Conservation (phyloP, 306 rosid genomes). For the Pachyrhizus erosus region DNA sequence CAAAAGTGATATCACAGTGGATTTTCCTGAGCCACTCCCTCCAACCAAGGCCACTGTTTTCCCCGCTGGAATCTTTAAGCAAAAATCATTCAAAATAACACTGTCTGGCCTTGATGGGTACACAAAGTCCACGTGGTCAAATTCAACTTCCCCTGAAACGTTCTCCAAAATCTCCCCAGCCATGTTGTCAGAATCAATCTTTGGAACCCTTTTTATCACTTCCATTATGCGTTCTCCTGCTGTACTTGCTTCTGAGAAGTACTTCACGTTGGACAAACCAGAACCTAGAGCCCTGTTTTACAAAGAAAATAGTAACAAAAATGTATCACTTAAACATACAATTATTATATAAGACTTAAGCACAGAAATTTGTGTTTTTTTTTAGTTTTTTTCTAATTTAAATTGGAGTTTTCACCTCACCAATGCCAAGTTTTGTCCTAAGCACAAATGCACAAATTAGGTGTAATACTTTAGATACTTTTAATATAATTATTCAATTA, state of each 20-base stretch:
- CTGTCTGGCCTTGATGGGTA: constrained; percentile 91
- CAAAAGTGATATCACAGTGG: constrained; percentile 76
- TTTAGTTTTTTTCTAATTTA: background rate
- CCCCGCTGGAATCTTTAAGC: constrained; percentile 73
- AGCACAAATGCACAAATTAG: background rate
- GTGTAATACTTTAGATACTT: background rate
- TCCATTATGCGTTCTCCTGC: constrained; percentile 82
- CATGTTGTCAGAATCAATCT: constrained; percentile 81
- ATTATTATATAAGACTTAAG: background rate
- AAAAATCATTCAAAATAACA: constrained; percentile 61
- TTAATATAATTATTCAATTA: background rate
- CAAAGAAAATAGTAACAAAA: background rate
- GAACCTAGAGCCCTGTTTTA: constrained; percentile 73
- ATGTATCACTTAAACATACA: background rate
- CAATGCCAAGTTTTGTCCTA: background rate
- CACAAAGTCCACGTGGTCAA: constrained; percentile 60
- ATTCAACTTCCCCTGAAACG: constrained; percentile 72
- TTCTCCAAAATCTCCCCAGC: constrained; percentile 61
- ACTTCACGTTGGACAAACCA: constrained; percentile 80
- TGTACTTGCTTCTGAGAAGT: constrained; percentile 76
- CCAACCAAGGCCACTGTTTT: constrained; percentile 85
- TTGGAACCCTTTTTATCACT: constrained; percentile 76
- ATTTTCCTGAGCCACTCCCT: constrained; percentile 90
- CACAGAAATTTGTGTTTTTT: background rate
- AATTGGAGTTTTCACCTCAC: background rate